Evolutionary conservation across 2,329 filamentous ascomycete species (phyloP), one percentile per base, ranked within the genome.

Genomic region (Ascochyta rabiei): DNA sequence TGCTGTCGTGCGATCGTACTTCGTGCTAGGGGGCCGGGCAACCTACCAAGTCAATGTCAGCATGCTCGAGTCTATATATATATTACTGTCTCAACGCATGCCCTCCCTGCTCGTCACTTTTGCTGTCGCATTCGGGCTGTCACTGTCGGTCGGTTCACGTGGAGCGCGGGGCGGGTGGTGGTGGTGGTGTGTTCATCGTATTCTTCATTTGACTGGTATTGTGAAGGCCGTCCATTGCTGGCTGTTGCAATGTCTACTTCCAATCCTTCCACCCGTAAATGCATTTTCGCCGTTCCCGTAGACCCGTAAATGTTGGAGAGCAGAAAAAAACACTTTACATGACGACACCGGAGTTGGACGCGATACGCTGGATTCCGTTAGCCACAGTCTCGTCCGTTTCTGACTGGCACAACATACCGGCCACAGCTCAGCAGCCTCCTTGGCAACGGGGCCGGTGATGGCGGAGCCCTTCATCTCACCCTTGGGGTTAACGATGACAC

Each of bases 401-500:
- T 13, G 8, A 31, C 7, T 34, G 24, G 45, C 28, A 40, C 38
- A 61, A 86, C 89, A 83, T 86, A 93, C 91, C 79, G 95, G 95
- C 95, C 95, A 99, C 76, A 99, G 87, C 85, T 99, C 95, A 80
- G 95, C 95, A 79, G 95, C 95, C 85, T 99, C 95, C 89, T 99
- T 99, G 81, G 93, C 95, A 78, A 99, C 93, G 74, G 95, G 95
- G 73, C 95, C 95, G 74, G 95, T 99, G 80, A 99, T 99, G 80
- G 95, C 95, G 68, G 92, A 97, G 79, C 95, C 95, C 90, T 99
- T 99, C 95, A 99, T 99, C 86, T 99, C 95, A 84, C 95, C 95
- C 90, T 99, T 99, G 82, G 93, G 92, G 87, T 99, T 99, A 86
- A 99, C 95, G 77, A 99, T 99, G 76, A 99, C 95, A 88, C 95